These are phyloP conservation scores for Aspergillus avenaceus DNA, from an alignment of 495 filamentous ascomycete genomes.

Conservation along the genomic window DNA sequence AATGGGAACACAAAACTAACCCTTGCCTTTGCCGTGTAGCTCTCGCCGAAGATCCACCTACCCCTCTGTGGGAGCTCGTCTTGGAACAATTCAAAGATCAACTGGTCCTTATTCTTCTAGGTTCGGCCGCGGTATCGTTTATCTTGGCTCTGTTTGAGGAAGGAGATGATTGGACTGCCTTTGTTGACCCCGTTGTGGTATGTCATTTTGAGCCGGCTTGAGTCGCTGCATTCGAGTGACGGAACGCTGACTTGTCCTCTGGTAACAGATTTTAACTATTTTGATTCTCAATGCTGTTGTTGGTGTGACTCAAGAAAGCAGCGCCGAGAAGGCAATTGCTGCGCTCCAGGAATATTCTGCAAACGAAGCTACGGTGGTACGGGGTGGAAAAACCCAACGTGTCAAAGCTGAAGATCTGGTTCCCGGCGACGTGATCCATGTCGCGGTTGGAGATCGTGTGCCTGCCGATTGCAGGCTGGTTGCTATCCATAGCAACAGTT, in stretches of 20 bases:
- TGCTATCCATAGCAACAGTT: constrained; percentile 93
- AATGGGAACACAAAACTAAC: neutral
- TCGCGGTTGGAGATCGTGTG: constrained; percentile 88
- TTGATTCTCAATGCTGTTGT: constrained; percentile 95
- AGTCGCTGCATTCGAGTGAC: neutral
- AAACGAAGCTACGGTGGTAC: constrained; percentile 91
- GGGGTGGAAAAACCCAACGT: constrained; percentile 67
- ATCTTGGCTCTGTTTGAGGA: constrained; percentile 91
- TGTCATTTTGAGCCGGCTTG: constrained; percentile 18
- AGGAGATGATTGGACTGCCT: constrained; percentile 92
- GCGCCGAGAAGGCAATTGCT: constrained; percentile 97
- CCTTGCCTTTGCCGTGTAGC: constrained; percentile 46
- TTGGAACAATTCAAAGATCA: constrained; percentile 99
- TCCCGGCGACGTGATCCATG: constrained; percentile 86
- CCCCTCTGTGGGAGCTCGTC: constrained; percentile 92
- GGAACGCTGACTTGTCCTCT: constrained; percentile 9
- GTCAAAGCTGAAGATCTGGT: constrained; percentile 95
- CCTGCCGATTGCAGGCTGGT: constrained; percentile 95
- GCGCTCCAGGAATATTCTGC: constrained; percentile 99
- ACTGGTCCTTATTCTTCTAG: constrained; percentile 91
- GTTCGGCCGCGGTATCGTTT: constrained; percentile 91
- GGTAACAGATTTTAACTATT: constrained; percentile 83
- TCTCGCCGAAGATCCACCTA: constrained; percentile 94
- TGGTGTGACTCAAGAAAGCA: constrained; percentile 97
- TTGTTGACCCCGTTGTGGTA: constrained; percentile 95